Conservation (phyloP, 257 asterid genomes). For the Penstemon newberryi region DNA sequence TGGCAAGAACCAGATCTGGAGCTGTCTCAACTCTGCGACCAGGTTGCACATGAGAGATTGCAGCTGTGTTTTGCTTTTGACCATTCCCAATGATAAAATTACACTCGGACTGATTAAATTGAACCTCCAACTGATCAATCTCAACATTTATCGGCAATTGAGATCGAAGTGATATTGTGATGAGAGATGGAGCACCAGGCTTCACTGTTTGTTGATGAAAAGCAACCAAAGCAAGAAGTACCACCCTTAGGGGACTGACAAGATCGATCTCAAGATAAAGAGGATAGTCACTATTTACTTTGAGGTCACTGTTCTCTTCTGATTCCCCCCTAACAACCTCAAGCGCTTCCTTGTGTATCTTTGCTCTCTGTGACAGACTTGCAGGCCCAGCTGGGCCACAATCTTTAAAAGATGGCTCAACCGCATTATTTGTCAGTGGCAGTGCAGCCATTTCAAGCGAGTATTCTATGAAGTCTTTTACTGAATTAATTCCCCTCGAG, state of each 20-base stretch:
- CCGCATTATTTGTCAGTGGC: constrained; percentile 54
- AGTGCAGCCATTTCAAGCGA: constrained; percentile 98
- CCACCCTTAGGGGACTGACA: constrained; percentile 85
- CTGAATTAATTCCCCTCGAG: constrained; percentile 63
- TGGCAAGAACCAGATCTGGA: constrained; percentile 61
- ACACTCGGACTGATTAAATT: constrained; percentile 89
- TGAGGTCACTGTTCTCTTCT: constrained; percentile 48
- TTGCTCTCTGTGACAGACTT: constrained; percentile 64
- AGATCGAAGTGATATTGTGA: constrained; percentile 82
- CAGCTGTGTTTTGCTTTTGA: constrained; percentile 72
- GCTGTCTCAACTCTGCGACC: constrained; percentile 91
- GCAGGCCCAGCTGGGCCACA: constrained; percentile 86
- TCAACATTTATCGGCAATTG: constrained; percentile 76
- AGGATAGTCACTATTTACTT: constrained; percentile 68
- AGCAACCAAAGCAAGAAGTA: constrained; percentile 90
- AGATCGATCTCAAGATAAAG: constrained; percentile 95
- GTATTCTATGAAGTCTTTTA: constrained; percentile 85
- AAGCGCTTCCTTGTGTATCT: constrained; percentile 82
- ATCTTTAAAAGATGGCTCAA: constrained; percentile 48
- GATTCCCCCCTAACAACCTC: constrained; percentile 71
- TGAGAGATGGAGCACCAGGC: constrained; percentile 73
- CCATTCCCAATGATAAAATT: constrained; percentile 81
- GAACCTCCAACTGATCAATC: constrained; percentile 97
- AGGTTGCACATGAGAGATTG: constrained; percentile 64
- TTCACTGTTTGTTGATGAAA: constrained; percentile 91